Conservation (phyloP, 306 rosid species). For the Quercus wislizeni region DNA sequence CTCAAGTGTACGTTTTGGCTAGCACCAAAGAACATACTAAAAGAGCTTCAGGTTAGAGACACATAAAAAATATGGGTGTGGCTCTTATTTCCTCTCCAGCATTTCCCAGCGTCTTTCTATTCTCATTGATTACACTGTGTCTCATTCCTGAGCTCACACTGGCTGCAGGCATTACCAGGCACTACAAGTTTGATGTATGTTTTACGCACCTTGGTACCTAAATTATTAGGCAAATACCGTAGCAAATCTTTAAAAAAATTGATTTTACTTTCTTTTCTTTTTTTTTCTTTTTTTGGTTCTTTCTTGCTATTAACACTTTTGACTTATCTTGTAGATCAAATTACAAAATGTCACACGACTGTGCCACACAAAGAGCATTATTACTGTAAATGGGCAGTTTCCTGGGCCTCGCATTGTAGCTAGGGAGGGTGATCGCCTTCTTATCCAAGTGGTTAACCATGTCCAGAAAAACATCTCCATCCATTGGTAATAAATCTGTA, state of each 20-base stretch:
- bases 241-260: neutral
- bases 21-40: neutral
- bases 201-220: neutral
- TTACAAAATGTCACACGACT: slow-evolving; percentile 54
- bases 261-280: neutral
- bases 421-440: slow-evolving; percentile 59
- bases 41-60: neutral
- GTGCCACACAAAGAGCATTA: slow-evolving; percentile 59
- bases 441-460: slow-evolving; percentile 59
- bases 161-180: slow-evolving; percentile 49
- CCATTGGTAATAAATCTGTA: slow-evolving; percentile 45
- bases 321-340: slow-evolving; percentile 33
- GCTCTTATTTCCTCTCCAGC: neutral
- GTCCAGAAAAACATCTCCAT: slow-evolving; percentile 51
- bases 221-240: neutral
- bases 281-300: neutral
- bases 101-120: slow-evolving; percentile 24
- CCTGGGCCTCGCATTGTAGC: slow-evolving; percentile 75
- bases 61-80: slow-evolving; percentile 34
- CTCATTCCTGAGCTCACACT: slow-evolving; percentile 31
- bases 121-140: slow-evolving; percentile 17
- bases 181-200: slow-evolving; percentile 58
- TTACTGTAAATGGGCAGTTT: slow-evolving; percentile 70
- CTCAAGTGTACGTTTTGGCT: neutral
- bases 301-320: neutral